Base-by-base conservation (phyloP, 768 basidiomycete genomes). In the Psilocybe cyanescens region DNA sequence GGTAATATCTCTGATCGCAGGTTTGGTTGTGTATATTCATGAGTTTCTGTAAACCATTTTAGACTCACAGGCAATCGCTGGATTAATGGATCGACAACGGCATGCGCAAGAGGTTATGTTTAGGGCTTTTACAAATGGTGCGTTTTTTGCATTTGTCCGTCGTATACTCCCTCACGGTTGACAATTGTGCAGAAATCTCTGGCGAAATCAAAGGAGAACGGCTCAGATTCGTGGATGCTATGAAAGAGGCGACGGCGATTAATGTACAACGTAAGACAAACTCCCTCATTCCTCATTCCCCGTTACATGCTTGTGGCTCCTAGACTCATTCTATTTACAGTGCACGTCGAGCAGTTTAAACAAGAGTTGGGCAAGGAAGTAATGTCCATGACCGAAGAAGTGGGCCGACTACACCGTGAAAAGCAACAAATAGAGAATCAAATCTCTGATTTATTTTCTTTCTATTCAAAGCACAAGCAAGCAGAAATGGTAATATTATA, bases 241-340 rank as follows among this genome's bases (percentile, higher is more conserved):
- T 95, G 94, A 92, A 92, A 71, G 91, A 94, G 66, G 94, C 93
- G 1, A 96, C 94, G 0, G 86, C 86, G 1, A 91, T 96, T 67
- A 95, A 95, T 64, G 87, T 96, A 2, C 88, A 92, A 72, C 78
- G 92, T 90, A 73, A 70, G 77, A 24, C 8, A 24, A 37, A 33
- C 60, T 14, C 31, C 30, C 31, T 33, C 52, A 12, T 45, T 50
- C 37, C 50, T 6, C 44, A 45, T 61, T 16, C 16, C 30, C 47
- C 7, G 17, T 47, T 41, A 29, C 19, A 19, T 11, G 24, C 6
- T 4, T 12, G 14, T 24, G 8, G n/a, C 35, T 14, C 35, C 33
- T 35, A 33, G 17, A 16, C 31, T 39, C 56, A 44, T 37, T 66
- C 12, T 29, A 33, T 29, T 24, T 37, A 19, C 67, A 94, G 93